Evolutionary conservation across 78 protist species (phyloP).

Genomic region (Dictyostelium purpureum): DNA sequence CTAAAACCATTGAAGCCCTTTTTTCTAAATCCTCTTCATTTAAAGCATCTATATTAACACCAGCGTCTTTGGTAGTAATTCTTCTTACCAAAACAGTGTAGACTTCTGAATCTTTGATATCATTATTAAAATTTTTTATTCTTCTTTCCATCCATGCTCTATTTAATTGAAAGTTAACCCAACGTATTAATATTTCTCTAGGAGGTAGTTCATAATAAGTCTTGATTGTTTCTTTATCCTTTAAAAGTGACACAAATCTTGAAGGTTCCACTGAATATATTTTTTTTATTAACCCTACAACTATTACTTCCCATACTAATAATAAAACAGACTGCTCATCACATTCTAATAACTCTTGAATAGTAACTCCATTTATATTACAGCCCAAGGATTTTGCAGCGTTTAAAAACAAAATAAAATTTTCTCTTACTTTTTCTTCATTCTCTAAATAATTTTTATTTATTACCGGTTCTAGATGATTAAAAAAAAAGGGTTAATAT

Average conservation of each 20-base stretch:
- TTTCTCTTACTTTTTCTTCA: conserved; percentile 82
- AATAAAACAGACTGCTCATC: conserved; percentile 92
- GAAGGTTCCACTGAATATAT: conserved; percentile 93
- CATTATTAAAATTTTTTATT: conserved; percentile 90
- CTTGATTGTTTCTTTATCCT: conserved; percentile 92
- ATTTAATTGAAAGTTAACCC: conserved; percentile 95
- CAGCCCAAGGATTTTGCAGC: conserved; percentile 96
- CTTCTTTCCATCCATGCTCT: conserved; percentile 89
- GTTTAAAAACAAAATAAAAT: conserved; percentile 86
- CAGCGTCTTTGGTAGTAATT: conserved; percentile 82
- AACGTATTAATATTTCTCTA: conserved; percentile 93
- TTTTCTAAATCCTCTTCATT: conserved; percentile 36
- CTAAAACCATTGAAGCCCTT: conserved; percentile 91
- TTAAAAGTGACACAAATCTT: conserved; percentile 91
- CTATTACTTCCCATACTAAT: conserved; percentile 97
- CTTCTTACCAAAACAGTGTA: conserved; percentile 94
- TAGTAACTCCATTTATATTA: conserved; percentile 92
- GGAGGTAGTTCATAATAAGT: conserved; percentile 88
- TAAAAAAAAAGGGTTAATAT: background rate
- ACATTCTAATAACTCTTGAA: conserved; percentile 81
- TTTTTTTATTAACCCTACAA: conserved; percentile 84
- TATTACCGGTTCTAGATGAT: conserved; percentile 86
- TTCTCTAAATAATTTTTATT: conserved; percentile 88
- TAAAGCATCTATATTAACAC: conserved; percentile 78
- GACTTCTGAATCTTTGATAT: conserved; percentile 85